Percentiles rank a stretch among this genome's conserved stretches.
phyloP scores from a whole-genome alignment of 139 green algal genomes.

The Axilococcus clingmanii region DNA sequence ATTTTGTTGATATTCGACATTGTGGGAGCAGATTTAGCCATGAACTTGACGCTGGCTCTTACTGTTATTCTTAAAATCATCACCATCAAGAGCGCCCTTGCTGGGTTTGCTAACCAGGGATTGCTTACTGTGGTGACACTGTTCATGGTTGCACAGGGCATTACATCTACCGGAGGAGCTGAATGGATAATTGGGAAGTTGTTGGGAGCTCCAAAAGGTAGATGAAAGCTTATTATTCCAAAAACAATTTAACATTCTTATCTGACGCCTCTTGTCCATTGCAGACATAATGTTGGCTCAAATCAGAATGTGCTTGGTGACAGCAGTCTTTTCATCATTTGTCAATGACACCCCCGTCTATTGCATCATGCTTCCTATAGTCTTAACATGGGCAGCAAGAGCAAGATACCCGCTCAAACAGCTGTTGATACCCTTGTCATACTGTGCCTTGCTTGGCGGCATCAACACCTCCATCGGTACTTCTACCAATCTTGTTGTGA shows the following conservation, averaged over 20 bases:
- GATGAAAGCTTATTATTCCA: slow-evolving; percentile 21
- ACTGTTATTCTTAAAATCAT: slow-evolving; percentile 23
- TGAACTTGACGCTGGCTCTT: slow-evolving; percentile 20
- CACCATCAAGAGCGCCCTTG: slow-evolving; percentile 15
- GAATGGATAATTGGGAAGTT: slow-evolving; percentile 27
- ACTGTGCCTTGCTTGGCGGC: slow-evolving; percentile 45
- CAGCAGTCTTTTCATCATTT: slow-evolving; percentile 31
- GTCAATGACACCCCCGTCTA: slow-evolving; percentile 63
- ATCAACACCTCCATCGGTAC: slow-evolving; percentile 51
- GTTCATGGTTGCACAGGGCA: slow-evolving; percentile 41
- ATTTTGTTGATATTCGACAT: slow-evolving; percentile 21
- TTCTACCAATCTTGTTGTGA: slow-evolving; percentile 52
- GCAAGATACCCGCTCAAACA: slow-evolving; percentile 27
- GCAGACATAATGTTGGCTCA: slow-evolving; percentile 14
- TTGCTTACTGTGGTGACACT: slow-evolving; percentile 40
- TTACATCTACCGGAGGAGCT: slow-evolving; percentile 28
- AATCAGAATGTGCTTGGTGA: slow-evolving; percentile 28
- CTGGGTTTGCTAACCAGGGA: slow-evolving; percentile 32
- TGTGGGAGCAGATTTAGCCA: slow-evolving; percentile 22
- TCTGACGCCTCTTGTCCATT: neutral
- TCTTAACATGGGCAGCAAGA: slow-evolving; percentile 25
- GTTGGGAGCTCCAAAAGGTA: slow-evolving; percentile 15
- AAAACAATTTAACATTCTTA: neutral
- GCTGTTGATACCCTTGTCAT: slow-evolving; percentile 53
- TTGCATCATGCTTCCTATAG: slow-evolving; percentile 34